Base-by-base conservation (phyloP, 2,329 filamentous ascomycete species). In the Fusarium stilboides region DNA sequence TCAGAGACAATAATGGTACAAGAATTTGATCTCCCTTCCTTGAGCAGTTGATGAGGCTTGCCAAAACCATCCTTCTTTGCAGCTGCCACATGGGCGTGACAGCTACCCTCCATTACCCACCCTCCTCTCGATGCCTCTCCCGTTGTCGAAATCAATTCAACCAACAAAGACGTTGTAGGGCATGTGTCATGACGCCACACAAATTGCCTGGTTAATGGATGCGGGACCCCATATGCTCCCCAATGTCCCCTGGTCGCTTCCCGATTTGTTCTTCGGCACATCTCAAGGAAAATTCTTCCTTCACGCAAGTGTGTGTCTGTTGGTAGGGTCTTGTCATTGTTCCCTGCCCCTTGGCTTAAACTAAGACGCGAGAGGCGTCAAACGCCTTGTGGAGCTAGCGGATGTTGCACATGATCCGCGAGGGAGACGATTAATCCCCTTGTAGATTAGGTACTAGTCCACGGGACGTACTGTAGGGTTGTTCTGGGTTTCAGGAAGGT, bases 371-470 rank as follows among this genome's bases (percentile, higher is more conserved):
- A 72, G 67, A 74, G 70, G 72, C 72, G 74, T 76, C 73, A 75
- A 68, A 76, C 72, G 74, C 72, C 74, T 60, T 63, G 74, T 76
- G 74, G 74, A 73, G 67, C 68, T 65, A 69, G 61, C 70, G 68
- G 72, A 75, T 76, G 74, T 75, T 76, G 71, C 74, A 75, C 74
- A 76, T 76, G 73, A 76, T 76, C 62, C 65, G 71, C 63, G 68
- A 74, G 46, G 50, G 61, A 61, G 63, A 52, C 65, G 37, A 57
- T 76, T 75, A 73, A 70, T 42, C 72, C 68, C 36, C 62, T 69
- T 75, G 70, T 51, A 62, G 72, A 61, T 70, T 74, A 72, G 72
- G 40, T 65, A 31, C 28, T 31, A 60, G 36, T 54, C 60, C 52
- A 64, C 59, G 50, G 69, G 67, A 58, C 28, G 28, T 31, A 31